Evolutionary conservation across 148 eudicot genomes (phyloP), one percentile per base, ranked within the genome.

Genomic region (Cornus florida): DNA sequence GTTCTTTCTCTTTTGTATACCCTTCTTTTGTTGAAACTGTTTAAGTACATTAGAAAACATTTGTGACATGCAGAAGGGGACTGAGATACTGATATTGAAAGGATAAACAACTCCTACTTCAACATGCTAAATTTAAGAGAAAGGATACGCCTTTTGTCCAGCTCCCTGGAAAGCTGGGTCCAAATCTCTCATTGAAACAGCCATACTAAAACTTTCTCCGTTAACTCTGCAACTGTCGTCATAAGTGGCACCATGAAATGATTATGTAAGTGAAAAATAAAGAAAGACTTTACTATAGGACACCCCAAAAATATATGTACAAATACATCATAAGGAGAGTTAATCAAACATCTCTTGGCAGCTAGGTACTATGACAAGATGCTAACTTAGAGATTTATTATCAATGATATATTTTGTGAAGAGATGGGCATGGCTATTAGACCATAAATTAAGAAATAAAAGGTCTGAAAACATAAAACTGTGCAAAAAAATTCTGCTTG

Each of bases 141-240:
- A 91, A 89, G 98, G 98, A 95, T 95, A 95, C 98, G 94, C 94
- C 86, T 93, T 93, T 86, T 95, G 97, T 72, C 98, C 98, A 70
- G 92, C 89, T 75, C 97, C 98, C 87, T 93, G 97, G 79, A 95
- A 93, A 76, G 98, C 92, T 33, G 93, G 86, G 86, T 93, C 98
- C 78, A 95, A 85, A 89, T 93, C 94, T 87, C 83, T 93, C 87
- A 89, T 85, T 72, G 97, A 93, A 85, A 90, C 93, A 83, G 98
- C 87, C 98, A 95, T 95, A 41, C 48, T 76, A 69, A 69, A 46
- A 19, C 75, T 50, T 84, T 77, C 39, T 60, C 57, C 20, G 23
- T 79, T 43, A 32, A 33, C 31, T 74, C 64, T 39, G 57, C 50
- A 65, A 65, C 53, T 80, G 50, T 75, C 50, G 72, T 35, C 56